phyloP scores from a whole-genome alignment of 2,329 filamentous ascomycete species.

The Ophiocordyceps camponoti-leonardi region DNA sequence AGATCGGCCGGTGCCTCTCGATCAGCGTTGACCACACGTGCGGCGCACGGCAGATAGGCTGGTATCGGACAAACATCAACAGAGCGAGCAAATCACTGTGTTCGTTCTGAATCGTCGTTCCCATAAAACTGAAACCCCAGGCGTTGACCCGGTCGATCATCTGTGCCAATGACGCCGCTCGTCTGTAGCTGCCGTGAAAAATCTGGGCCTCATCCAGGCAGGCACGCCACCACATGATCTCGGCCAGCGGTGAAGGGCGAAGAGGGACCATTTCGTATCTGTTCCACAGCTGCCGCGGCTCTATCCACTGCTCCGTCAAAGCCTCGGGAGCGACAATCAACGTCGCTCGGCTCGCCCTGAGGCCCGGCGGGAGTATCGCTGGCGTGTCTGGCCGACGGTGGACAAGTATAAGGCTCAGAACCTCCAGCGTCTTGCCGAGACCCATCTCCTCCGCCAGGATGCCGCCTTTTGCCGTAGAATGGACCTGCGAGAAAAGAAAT shows the following conservation, averaged over 20 bases:
- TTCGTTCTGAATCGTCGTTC: constrained; percentile 68
- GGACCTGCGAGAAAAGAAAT: constrained; percentile 21
- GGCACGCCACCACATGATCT: constrained; percentile 78
- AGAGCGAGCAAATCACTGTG: constrained; percentile 65
- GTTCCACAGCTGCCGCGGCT: constrained; percentile 53
- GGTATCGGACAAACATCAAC: constrained; percentile 61
- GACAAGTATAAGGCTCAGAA: constrained; percentile 51
- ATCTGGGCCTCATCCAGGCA: constrained; percentile 72
- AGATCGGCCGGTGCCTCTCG: constrained; percentile 40
- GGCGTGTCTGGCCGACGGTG: constrained; percentile 20
- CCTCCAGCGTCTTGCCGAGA: constrained; percentile 63
- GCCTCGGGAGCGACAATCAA: constrained; percentile 43
- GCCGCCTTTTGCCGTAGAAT: constrained; percentile 34
- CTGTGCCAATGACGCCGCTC: constrained; percentile 64
- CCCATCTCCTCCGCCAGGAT: constrained; percentile 74
- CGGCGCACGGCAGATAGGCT: constrained; percentile 52
- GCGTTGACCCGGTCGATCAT: constrained; percentile 70
- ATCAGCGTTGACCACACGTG: constrained; percentile 54
- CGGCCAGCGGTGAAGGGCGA: constrained; percentile 57
- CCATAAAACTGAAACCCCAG: constrained; percentile 84
- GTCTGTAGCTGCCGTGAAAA: constrained; percentile 76
- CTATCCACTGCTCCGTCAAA: constrained; percentile 43
- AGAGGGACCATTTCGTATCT: constrained; percentile 49
- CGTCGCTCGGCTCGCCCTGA: constrained; percentile 36
- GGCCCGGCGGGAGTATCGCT: constrained; percentile 16